Base-by-base conservation (phyloP, 176 grass and related monocot genomes). In the Musa acuminata region DNA sequence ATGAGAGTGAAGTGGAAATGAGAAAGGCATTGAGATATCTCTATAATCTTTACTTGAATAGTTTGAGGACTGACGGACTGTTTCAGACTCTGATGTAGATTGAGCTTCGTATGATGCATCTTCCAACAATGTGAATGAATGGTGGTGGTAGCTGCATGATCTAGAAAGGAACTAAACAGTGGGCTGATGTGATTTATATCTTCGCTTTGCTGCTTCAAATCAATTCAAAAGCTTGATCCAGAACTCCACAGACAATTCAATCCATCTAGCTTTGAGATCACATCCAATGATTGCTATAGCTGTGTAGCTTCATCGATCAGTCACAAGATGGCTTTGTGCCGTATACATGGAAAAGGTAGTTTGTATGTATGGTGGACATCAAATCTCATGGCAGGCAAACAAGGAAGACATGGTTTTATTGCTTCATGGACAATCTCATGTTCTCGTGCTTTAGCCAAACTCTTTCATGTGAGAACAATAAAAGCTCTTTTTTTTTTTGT, bases 391-490 rank as follows among this genome's bases (percentile, higher is more conserved):
- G 17, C 49, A 16, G 19, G 22, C 1, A n/a, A 51, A 0, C 14
- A 51, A 50, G 67, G 25, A 23, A 70, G 67, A 11, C 12, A 12
- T 70, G 67, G 9, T 50, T 50, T 70, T 51, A 70, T 51, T 70
- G 35, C 67, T 70, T 51, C 67, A 13, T 70, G 48, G 48, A 48
- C 67, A 5, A 51, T 50, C 17, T 21, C 27, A 51, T 70, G 67
- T 21, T 21, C 67, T 70, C 48, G 10, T 50, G 43, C 67, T 51
- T 70, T 70, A 49, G 17, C 67, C 67, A 10, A 70, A 50, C 43
- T 70, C 48, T 70, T 50, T 51, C 67, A 70, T 51, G 67, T 70
- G 67, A 50, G 13, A 70, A 70, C 67, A 70, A 51, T 70, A 70
- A 70, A 70, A 51, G 12, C 67, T 20, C 35, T 70, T 11, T 2